Base-by-base conservation (phyloP, 208 protist species). In the Vickermania ingenoplastis region DNA sequence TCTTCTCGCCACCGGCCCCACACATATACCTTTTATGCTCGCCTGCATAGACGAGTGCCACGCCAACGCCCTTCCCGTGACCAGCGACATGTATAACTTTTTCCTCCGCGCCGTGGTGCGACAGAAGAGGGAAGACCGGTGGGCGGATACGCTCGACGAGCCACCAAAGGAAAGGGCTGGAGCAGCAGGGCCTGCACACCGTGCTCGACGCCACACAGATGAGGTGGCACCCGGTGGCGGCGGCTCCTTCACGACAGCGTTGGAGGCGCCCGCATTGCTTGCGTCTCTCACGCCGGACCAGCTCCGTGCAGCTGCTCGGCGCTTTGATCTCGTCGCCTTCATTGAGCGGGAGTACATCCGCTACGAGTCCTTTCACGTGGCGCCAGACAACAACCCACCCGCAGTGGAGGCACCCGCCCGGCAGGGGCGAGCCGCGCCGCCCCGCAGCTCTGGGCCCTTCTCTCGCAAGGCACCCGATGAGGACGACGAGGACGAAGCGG, bases 31-130 rank as follows among this genome's bases (percentile, higher is more conserved):
- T 14, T 84, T 92, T 69, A 71, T 68, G 41, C 73, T 92, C 21
- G 74, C 73, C 25, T 91, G 82, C 45, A 72, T 92, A 25, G 74
- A 79, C 11, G 81, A 91, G 69, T 82, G 84, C 2, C 84, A 91
- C 59, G 51, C 65, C 25, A 51, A 88, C 2, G 81, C 82, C 27
- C 77, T 92, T 72, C 84, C 88, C 13, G 73, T 89, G 24, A 91
- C 88, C 1, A 80, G 89, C 67, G 70, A 57, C 28, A 92, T 91
- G 83, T 92, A 92, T 61, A 77, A 80, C 52, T 76, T 75, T 1
- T 67, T 91, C 3, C 60, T 95, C 14, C 53, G 73, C 36, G 84
- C 81, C 65, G 59, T 95, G 1, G 75, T 91, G 36, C 7, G 7
- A 45, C 36, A 45, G 36, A 7, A 45, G 36, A 7, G 36, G 36